Evolutionary conservation across 2,329 filamentous ascomycete species (phyloP), one percentile per base, ranked within the genome.

Genomic region (Truncatella angustata): DNA sequence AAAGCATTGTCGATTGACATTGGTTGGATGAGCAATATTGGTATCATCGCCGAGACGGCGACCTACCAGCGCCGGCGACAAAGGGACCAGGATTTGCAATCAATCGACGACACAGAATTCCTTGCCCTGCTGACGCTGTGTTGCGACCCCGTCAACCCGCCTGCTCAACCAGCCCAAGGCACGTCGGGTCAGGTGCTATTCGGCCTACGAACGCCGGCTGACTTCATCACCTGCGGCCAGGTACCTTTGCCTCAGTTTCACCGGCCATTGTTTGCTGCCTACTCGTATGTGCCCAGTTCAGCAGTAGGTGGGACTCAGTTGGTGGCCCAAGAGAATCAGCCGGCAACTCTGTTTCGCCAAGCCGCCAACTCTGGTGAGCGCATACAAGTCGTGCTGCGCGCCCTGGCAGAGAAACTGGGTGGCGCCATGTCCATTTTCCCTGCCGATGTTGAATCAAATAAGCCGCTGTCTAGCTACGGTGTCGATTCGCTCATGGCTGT

Each of bases 331-430:
- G 20, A 16, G 6, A 5, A 21, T 23, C 5, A 44, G 5, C 20
- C 11, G 35, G 12, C 16, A 4, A 20, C 12, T 3, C 54, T 54
- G 12, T 32, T 32, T 32, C 6, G 6, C 12, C 12, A 12, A 4
- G 58, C 63, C 10, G 24, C 49, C 1, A 62, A 64, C 1, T 36
- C 51, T 10, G 51, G 50, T 7, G 63, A 63, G 40, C 61, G 58
- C 4, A 58, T 54, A 26, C 23, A 54, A 16, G 49, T 65, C 9
- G 59, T 62, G 0, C 40, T 63, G 1, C 58, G 65, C 4, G 62
- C 64, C 0, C 35, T 68, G 18, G 54, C 65, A n/a, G 49, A 57
- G 18, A 63, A 63, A 49, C 48, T 66, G 4, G 57, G 58, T 18
- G 54, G 58, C 5, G 56, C 63, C 0, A 52, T 64, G 16, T 59